Base-by-base conservation (phyloP, 768 basidiomycete genomes). In the Sarcomyxa edulis region DNA sequence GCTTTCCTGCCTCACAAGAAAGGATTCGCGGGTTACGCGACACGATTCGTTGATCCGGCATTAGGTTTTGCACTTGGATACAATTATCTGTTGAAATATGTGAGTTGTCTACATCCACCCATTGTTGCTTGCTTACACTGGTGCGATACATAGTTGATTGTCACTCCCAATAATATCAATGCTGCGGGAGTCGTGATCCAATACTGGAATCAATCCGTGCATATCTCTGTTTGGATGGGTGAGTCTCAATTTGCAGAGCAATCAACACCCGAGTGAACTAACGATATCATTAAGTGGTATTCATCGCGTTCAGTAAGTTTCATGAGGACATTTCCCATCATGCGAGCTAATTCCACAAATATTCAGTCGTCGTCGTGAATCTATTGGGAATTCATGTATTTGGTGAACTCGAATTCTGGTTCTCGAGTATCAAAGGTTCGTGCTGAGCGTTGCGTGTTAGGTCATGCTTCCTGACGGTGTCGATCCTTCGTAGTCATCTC, bases 361-460 rank as follows among this genome's bases (percentile, higher is more conserved):
- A 15, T 24, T 11, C 40, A 78, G 73, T 81, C 39, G 71, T 76
- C 43, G 10, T 63, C 14, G 50, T 81, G 45, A 83, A 83, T 54
- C 53, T 81, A 10, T 63, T 82, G 28, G 80, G 79, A 29, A 72
- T 84, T 15, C 71, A 75, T 1, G 68, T 81, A 5, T 84, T 84
- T 42, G 80, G 81, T 36, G 81, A 85, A 52, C 60, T 83, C n/a
- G 80, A 83, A 51, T 84, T 83, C 58, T 83, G 80, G 79, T 72
- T 75, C 49, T 81, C 78, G 40, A 72, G 75, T 39, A 68, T 88
- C 55, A 86, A 88, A 56, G 69, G 87, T 53, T 43, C 10, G 54
- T 67, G 18, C 58, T 64, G 10, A 55, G 66, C 15, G 18, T 30
- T 19, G 11, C 36, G 6, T 22, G 24, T 35, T 28, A 6, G 21